These are phyloP conservation scores for Citrullus amarus DNA, from an alignment of 306 rosid genomes.

Conservation along the genomic window DNA sequence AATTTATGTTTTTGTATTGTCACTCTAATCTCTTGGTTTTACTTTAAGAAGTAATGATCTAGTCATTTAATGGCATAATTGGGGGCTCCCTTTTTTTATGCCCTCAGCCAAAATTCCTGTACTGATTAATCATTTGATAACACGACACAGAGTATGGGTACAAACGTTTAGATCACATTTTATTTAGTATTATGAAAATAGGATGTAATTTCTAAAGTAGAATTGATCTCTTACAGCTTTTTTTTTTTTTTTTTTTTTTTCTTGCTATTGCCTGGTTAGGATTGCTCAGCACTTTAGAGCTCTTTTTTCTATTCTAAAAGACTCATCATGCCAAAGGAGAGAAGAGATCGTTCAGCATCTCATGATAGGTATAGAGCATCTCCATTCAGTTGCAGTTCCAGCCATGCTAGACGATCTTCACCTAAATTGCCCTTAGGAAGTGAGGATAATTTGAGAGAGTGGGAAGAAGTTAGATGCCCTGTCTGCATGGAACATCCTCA, in stretches of 20 bases:
- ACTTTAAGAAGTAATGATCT: not conserved
- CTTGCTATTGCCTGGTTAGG: not conserved
- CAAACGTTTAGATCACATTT: not conserved
- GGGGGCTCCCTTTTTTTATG: not conserved
- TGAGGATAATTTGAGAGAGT: conserved; percentile 55
- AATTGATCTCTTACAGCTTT: conserved; percentile 3
- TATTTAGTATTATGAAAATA: not conserved
- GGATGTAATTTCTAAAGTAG: not conserved
- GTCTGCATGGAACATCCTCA: conserved; percentile 99
- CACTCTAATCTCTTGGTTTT: not conserved
- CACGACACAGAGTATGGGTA: not conserved
- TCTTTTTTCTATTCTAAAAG: not conserved
- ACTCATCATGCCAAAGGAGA: conserved; percentile 76
- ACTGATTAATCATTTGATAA: not conserved
- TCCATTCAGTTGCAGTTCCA: conserved; percentile 74
- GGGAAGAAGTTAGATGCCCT: conserved; percentile 98
- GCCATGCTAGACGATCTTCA: conserved; percentile 26
- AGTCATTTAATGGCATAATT: not conserved
- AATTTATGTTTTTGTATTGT: not conserved
- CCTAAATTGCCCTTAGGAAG: conserved; percentile 38
- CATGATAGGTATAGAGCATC: conserved; percentile 61
- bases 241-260: not conserved
- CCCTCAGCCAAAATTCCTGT: not conserved
- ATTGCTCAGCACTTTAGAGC: not conserved
- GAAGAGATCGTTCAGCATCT: conserved; percentile 76